Evolutionary conservation across 192 early-diverging fungal species (phyloP).

Genomic region (Coemansia biformis): DNA sequence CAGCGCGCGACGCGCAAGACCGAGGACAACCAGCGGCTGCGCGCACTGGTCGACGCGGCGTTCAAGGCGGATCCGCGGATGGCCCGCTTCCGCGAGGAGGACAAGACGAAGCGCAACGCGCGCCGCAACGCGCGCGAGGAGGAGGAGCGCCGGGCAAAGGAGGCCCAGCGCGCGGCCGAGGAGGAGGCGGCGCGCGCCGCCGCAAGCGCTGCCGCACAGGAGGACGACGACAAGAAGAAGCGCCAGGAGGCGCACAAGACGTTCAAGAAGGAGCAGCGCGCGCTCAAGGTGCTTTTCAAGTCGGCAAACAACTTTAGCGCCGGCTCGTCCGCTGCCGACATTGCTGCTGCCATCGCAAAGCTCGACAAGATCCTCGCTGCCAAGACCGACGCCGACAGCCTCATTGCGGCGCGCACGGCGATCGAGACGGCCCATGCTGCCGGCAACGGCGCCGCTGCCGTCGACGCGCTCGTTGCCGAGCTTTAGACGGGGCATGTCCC

Average conservation of each 20-base stretch:
- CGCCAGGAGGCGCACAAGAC: slow-evolving; percentile 83
- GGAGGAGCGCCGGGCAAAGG: slow-evolving; percentile 46
- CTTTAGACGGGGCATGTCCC: too few relatives aligned
- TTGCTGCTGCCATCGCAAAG: slow-evolving; percentile 67
- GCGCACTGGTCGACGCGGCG: slow-evolving; percentile 79
- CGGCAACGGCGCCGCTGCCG: slow-evolving; percentile 57
- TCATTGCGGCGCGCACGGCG: slow-evolving; percentile 54
- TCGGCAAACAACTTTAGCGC: slow-evolving; percentile 75
- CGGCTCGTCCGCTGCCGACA: slow-evolving; percentile 55
- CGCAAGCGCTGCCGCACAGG: slow-evolving; percentile 55
- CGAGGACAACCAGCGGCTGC: slow-evolving; percentile 89
- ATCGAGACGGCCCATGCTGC: slow-evolving; percentile 62
- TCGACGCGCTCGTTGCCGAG: slow-evolving; percentile 47
- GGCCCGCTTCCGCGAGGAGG: slow-evolving; percentile 79
- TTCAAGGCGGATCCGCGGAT: slow-evolving; percentile 87
- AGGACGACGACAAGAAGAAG: slow-evolving; percentile 74
- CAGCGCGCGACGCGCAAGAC: slow-evolving; percentile 87
- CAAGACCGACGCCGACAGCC: slow-evolving; percentile 54
- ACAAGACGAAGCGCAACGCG: slow-evolving; percentile 83
- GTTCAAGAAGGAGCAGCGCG: slow-evolving; percentile 89
- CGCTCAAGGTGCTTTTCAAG: slow-evolving; percentile 70
- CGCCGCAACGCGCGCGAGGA: slow-evolving; percentile 84
- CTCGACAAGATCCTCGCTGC: slow-evolving; percentile 72
- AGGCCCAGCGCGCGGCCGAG: slow-evolving; percentile 27
- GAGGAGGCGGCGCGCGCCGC: slow-evolving; percentile 58